Base-by-base conservation (phyloP, 495 filamentous ascomycete species). In the Penicillium angulare region DNA sequence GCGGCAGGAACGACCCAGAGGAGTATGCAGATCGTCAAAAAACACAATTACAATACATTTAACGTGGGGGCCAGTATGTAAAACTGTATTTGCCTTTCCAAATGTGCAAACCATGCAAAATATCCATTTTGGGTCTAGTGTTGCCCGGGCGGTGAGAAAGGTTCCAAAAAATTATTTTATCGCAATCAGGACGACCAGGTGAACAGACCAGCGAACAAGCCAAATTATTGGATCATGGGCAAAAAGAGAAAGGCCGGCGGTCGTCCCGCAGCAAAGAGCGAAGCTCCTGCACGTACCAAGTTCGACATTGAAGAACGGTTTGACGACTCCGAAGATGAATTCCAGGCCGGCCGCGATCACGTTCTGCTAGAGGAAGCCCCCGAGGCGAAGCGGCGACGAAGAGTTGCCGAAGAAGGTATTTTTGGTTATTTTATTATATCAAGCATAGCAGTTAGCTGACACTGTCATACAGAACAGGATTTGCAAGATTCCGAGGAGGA, bases 241-340 rank as follows among this genome's bases (percentile, higher is more conserved):
- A 92, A 87, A 61, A 93, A 92, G 61, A 84, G 89, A 75, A 93
- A 92, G 71, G 82, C 80, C 2, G 74, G 82, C 34, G 69, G 78
- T 51, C 75, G 69, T 39, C 66, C 71, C n/a, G 74, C 72, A 44
- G 74, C 72, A 45, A 75, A 80, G 26, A 72, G 79, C 42, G 66
- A 83, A 27, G 55, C 63, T 8, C 56, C 59, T n/a, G 59, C 59
- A 35, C 57, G 55, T 13, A 60, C 73, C 36, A 75, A 73, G 50
- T 78, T 67, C 42, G 58, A 75, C 44, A 80, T 84, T n/a, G 92
- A 86, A 72, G 82, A 88, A 64, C 86, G 92, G 61, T 86, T 96
- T 55, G 90, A 92, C 59, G 85, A 95, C 61, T 92, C 90, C 1
- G 89, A 95, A 60, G 93, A 98, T 70, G 90, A 93, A 52, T 95